These are phyloP conservation scores for Biscogniauxia mediterranea DNA, from an alignment of 2,329 filamentous ascomycete species.

Conservation along the genomic window DNA sequence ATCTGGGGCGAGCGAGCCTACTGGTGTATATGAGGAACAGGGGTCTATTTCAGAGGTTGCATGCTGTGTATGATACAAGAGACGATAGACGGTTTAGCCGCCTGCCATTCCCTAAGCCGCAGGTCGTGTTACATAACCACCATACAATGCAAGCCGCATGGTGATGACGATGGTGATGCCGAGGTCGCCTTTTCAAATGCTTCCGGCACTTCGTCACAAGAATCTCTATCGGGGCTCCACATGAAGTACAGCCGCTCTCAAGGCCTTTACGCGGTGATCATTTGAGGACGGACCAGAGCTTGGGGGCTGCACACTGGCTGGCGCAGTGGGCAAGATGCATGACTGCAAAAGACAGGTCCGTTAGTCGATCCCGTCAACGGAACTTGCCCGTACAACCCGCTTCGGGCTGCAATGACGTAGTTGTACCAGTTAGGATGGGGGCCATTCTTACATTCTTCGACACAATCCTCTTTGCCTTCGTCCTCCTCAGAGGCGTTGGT, in stretches of 20 bases:
- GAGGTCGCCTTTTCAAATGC: conserved; percentile 10
- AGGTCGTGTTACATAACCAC: conserved; percentile 23
- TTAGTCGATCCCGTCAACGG: not conserved
- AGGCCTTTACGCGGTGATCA: conserved; percentile 49
- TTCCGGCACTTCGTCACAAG: conserved; percentile 21
- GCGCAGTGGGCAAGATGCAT: conserved; percentile 99
- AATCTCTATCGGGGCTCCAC: conserved; percentile 22
- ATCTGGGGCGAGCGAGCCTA: not conserved
- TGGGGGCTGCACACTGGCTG: conserved; percentile 86
- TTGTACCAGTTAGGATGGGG: not conserved
- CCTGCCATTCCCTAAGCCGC: conserved; percentile 14
- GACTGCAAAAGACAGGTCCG: conserved; percentile 54
- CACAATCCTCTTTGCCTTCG: conserved; percentile 85
- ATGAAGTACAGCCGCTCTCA: conserved; percentile 16
- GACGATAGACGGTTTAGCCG: not conserved
- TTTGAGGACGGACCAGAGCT: conserved; percentile 91
- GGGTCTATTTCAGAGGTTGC: not conserved
- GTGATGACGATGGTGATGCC: conserved; percentile 6
- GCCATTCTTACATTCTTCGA: conserved; percentile 88
- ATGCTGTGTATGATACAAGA: not conserved
- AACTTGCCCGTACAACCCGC: not conserved
- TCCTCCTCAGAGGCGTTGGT: conserved; percentile 66
- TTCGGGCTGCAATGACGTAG: not conserved
- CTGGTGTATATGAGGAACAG: not conserved
- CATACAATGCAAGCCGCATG: conserved; percentile 1